Evolutionary conservation across 1,284 basidiomycete species (phyloP).

Genomic region (Sanghuangporus sanghuang): DNA sequence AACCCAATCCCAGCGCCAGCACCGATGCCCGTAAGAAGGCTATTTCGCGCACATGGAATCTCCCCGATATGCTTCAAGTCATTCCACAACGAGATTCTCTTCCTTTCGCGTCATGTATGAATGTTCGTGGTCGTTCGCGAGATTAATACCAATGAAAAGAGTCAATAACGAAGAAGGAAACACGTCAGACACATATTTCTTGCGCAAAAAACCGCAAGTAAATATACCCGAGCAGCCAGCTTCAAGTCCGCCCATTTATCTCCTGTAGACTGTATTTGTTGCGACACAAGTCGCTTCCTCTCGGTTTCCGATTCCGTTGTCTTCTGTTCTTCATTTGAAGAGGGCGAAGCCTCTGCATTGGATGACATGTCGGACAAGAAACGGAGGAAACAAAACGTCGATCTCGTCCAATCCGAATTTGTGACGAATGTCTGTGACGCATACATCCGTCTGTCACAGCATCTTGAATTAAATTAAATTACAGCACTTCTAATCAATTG

Average conservation of each 20-base stretch:
- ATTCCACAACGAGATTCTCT: constrained; percentile 42
- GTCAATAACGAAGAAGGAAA: background rate
- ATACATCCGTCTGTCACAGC: too few species aligned
- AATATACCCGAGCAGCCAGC: constrained; percentile 13
- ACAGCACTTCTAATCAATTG: too few species aligned
- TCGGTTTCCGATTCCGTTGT: background rate
- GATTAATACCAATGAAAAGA: background rate
- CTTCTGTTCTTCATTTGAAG: background rate
- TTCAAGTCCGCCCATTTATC: constrained; percentile 16
- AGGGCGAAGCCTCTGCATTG: background rate
- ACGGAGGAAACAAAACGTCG: background rate
- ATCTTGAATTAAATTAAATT: too few species aligned
- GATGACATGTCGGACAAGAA: background rate
- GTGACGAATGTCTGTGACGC: too few species aligned
- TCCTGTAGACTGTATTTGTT: constrained; percentile 10
- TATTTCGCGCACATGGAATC: constrained; percentile 57
- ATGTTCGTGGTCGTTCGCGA: background rate
- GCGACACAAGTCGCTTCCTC: background rate
- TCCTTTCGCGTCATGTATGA: constrained; percentile 26
- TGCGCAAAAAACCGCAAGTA: background rate
- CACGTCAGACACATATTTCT: background rate
- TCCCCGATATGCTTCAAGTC: constrained; percentile 45
- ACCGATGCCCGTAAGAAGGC: constrained; percentile 48
- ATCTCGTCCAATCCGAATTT: background rate
- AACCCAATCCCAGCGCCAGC: constrained; percentile 50